Conservation (phyloP, 495 filamentous ascomycete genomes). For the Pseudomonodictys pantanalensis region DNA sequence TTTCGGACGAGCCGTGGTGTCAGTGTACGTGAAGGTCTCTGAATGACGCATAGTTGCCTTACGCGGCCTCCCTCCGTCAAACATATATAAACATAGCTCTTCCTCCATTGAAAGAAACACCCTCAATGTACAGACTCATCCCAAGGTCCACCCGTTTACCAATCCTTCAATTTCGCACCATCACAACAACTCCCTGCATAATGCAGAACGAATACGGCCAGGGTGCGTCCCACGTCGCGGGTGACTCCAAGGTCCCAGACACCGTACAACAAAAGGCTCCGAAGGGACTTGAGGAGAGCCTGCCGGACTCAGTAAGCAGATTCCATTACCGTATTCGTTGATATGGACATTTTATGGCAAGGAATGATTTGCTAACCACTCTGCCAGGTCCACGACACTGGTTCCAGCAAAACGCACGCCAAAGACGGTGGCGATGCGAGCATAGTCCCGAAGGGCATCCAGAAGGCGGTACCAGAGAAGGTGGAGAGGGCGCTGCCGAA, state of each 20-base stretch:
- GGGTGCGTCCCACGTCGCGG: conserved; percentile 34
- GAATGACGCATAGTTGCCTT: too few relatives aligned
- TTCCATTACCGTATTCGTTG: neutral
- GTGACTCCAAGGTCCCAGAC: conserved; percentile 34
- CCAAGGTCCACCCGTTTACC: too few relatives aligned
- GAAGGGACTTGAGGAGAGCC: conserved; percentile 29
- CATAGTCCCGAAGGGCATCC: conserved; percentile 32
- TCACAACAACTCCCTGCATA: conserved; percentile 5
- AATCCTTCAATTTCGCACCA: too few relatives aligned
- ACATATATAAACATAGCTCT: too few relatives aligned
- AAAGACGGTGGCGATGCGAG: conserved; percentile 25
- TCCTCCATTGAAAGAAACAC: too few relatives aligned
- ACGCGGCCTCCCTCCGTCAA: too few relatives aligned
- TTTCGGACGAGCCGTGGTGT: too few relatives aligned
- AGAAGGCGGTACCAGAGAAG: conserved; percentile 38
- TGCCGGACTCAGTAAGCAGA: conserved; percentile 22
- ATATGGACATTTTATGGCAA: neutral
- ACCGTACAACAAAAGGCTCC: conserved; percentile 34
- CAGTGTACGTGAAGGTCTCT: too few relatives aligned
- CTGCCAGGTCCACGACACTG: conserved; percentile 32
- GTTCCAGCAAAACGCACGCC: conserved; percentile 35
- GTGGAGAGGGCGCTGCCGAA: conserved; percentile 38
- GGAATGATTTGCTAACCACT: neutral
- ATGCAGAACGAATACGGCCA: conserved; percentile 38
- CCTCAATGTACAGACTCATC: too few relatives aligned